phyloP scores from a whole-genome alignment of 768 basidiomycete genomes.

The Pholiota molesta region DNA sequence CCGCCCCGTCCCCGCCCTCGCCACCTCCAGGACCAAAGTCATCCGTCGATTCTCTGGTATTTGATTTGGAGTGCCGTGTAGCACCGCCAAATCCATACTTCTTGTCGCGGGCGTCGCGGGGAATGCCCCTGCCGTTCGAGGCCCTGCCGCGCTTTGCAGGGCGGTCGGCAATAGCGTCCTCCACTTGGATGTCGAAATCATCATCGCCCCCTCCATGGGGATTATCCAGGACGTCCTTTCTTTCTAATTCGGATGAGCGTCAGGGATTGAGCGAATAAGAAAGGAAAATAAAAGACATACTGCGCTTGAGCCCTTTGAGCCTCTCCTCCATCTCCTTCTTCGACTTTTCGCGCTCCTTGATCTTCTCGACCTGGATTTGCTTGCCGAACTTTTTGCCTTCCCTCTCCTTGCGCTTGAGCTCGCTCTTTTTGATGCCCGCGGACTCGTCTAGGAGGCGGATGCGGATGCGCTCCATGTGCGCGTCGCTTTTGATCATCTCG shows the following conservation, averaged over 20 bases:
- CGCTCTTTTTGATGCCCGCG: slow-evolving; percentile 87
- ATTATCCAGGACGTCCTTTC: slow-evolving; percentile 79
- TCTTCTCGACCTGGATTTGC: slow-evolving; percentile 93
- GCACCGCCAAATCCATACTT: slow-evolving; percentile 85
- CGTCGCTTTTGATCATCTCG: slow-evolving; percentile 97
- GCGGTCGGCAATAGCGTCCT: slow-evolving; percentile 82
- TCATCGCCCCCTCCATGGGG: slow-evolving; percentile 52
- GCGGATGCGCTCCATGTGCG: slow-evolving; percentile 97
- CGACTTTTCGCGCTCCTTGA: slow-evolving; percentile 84
- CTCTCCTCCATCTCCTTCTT: slow-evolving; percentile 94
- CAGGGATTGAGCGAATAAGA: not conserved
- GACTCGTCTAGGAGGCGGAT: slow-evolving; percentile 87
- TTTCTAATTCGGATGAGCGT: slow-evolving; percentile 52
- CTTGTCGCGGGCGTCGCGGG: slow-evolving; percentile 66
- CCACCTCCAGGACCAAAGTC: slow-evolving; percentile 56
- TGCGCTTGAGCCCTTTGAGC: slow-evolving; percentile 86
- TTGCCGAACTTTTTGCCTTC: slow-evolving; percentile 99
- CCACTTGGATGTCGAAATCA: slow-evolving; percentile 87
- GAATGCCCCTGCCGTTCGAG: slow-evolving; percentile 45
- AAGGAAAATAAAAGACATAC: slow-evolving; percentile 45
- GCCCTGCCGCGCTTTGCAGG: slow-evolving; percentile 58
- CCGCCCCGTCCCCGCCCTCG: slow-evolving; percentile 33
- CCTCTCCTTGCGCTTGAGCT: slow-evolving; percentile 88
- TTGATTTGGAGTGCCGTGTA: slow-evolving; percentile 74
- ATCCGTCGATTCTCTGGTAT: slow-evolving; percentile 81